Conservation (phyloP, 495 filamentous ascomycete species). For the Xylaria sp. region DNA sequence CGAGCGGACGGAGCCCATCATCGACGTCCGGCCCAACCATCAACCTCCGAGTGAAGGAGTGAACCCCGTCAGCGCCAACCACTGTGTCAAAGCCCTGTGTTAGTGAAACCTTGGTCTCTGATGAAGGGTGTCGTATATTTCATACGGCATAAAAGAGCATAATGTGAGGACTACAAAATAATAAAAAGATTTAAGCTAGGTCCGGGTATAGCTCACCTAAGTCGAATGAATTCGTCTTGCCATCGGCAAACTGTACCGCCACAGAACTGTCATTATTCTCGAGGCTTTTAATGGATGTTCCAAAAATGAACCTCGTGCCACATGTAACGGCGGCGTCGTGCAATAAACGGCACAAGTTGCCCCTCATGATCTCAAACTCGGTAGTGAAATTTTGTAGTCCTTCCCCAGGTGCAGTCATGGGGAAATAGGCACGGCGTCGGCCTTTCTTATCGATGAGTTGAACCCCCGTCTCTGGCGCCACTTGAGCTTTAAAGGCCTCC, state of each 20-base stretch:
- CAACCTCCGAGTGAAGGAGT: slow-evolving; percentile 52
- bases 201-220: slow-evolving; percentile 30
- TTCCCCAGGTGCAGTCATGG: slow-evolving; percentile 44
- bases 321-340: slow-evolving; percentile 51
- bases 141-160: neutral
- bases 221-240: slow-evolving; percentile 47
- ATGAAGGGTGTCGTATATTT: neutral
- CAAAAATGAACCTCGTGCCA: slow-evolving; percentile 54
- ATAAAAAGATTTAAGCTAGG: neutral
- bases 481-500: slow-evolving; percentile 48
- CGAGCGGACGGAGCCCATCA: slow-evolving; percentile 40
- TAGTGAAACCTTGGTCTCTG: neutral
- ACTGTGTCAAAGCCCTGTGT: slow-evolving; percentile 26
- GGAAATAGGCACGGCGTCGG: slow-evolving; percentile 50
- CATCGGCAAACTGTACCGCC: slow-evolving; percentile 49
- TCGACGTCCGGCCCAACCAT: slow-evolving; percentile 41
- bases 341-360: slow-evolving; percentile 54
- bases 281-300: slow-evolving; percentile 40
- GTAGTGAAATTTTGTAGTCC: slow-evolving; percentile 54
- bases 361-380: slow-evolving; percentile 63
- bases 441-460: slow-evolving; percentile 51
- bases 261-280: slow-evolving; percentile 37
- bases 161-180: neutral
- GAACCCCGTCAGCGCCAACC: slow-evolving; percentile 57
- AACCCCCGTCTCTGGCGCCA: slow-evolving; percentile 49